Conservation (phyloP, 2,329 filamentous ascomycete species). For the Sphaerulina populicola region DNA sequence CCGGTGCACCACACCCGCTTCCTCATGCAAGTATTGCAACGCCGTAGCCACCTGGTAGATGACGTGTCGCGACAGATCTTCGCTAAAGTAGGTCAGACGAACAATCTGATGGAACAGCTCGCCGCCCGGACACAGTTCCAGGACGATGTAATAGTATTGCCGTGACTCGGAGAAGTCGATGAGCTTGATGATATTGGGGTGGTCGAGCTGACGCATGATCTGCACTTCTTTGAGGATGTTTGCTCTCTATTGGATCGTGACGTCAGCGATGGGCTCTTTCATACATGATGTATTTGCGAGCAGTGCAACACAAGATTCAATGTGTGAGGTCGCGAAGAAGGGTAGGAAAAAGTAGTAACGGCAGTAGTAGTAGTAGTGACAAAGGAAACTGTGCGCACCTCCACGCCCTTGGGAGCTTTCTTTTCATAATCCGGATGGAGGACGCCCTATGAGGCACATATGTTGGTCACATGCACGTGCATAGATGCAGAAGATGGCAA, state of each 20-base stretch:
- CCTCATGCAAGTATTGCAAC: constrained; percentile 86
- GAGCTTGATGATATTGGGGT: constrained; percentile 90
- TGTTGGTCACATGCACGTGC: constrained; percentile 20
- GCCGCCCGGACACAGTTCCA: constrained; percentile 89
- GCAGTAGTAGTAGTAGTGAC: not conserved
- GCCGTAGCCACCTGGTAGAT: constrained; percentile 93
- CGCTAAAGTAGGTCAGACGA: constrained; percentile 94
- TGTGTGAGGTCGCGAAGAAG: constrained; percentile 7
- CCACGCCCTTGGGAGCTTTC: constrained; percentile 77
- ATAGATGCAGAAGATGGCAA: constrained; percentile 4
- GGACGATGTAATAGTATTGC: constrained; percentile 95
- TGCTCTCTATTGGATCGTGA: constrained; percentile 57
- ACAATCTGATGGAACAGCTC: constrained; percentile 99
- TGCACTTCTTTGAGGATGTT: constrained; percentile 98
- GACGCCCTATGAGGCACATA: constrained; percentile 42
- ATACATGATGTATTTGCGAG: too few relatives aligned
- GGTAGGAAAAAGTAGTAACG: not conserved
- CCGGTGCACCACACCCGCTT: constrained; percentile 93
- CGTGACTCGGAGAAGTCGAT: constrained; percentile 87
- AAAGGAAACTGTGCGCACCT: constrained; percentile 60
- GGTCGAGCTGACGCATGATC: constrained; percentile 94
- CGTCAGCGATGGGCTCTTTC: constrained; percentile 34
- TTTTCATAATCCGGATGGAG: constrained; percentile 93
- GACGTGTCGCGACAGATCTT: constrained; percentile 87
- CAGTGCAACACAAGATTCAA: constrained; percentile 7